Conservation (phyloP, 805 yeast species). For the Hanseniaspora singularis region DNA sequence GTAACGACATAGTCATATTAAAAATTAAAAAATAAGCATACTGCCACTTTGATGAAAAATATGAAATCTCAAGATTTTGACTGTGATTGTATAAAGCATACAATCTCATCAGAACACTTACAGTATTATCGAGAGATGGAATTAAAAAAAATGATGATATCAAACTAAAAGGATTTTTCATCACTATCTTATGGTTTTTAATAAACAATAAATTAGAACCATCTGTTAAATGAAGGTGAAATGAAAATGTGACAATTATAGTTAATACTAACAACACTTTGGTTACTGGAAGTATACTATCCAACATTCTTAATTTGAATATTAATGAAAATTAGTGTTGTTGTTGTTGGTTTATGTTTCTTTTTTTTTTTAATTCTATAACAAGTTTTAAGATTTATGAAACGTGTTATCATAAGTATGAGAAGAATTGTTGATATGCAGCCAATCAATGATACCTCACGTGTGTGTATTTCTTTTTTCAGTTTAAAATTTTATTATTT, state of each 20-base stretch:
- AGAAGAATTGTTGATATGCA: no score
- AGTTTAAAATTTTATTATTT: no score
- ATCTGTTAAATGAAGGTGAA: background rate
- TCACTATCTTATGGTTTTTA: background rate
- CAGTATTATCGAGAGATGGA: background rate
- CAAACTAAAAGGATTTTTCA: background rate
- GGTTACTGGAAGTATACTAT: slow-evolving; percentile 28
- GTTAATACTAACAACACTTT: slow-evolving; percentile 35
- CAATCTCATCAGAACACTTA: background rate
- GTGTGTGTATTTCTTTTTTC: no score
- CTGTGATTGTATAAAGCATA: slow-evolving; percentile 11
- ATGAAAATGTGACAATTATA: background rate
- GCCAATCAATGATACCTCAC: no score
- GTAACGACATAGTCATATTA: slow-evolving; percentile 2
- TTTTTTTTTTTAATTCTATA: no score
- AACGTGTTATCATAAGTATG: no score
- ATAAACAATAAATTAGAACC: background rate
- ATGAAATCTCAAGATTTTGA: slow-evolving; percentile 7
- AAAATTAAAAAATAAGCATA: slow-evolving; percentile 10
- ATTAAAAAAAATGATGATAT: slow-evolving; percentile 11
- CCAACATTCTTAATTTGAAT: slow-evolving; percentile 29
- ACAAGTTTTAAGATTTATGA: no score
- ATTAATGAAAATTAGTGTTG: no score
- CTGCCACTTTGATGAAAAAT: background rate
- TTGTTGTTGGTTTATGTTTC: no score